Evolutionary conservation across 2,329 filamentous ascomycete species (phyloP), one percentile per base, ranked within the genome.

Genomic region (Fusarium algeriense): DNA sequence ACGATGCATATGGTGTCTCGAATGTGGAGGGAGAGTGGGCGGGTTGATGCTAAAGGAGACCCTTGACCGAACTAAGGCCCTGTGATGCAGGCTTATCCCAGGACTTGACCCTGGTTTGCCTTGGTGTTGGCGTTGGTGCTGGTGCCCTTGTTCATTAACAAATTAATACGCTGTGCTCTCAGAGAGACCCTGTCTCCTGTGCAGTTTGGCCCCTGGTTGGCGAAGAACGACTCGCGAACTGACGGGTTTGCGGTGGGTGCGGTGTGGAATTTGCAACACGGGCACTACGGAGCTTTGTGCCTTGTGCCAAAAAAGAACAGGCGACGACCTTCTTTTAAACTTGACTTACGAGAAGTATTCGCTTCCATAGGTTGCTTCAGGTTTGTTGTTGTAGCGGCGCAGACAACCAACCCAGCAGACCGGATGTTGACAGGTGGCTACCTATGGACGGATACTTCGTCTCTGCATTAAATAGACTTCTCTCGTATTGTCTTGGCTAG

Each of bases 1-100:
- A 69, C 77, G 77, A 74, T 76, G 74, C 73, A 75, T 73, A 73
- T 76, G 60, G 73, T 78, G 78, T 80, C 78, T 80, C 78, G 74
- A 76, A 75, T 74, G 69, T 70, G 75, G 74, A 78, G 73, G 74
- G 63, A 67, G 69, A 69, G 64, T 70, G 69, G 62, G 63, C 69
- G 69, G 57, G 64, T 70, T 66, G 69, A 61, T 74, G 62, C 68
- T 73, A 75, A 73, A 73, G 71, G 70, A 61, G 74, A 67, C 70
- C 72, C 73, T 72, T 56, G 68, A 43, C 59, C 56, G 23, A 64
- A 50, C 70, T 73, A 70, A 65, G 57, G 56, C 40, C 26, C 62
- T 54, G 49, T 62, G 53, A 49, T 55, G 59, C 70, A 73, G 63
- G 71, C 64, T 50, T 57, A 75, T 68, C 73, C 73, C 28, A 46